A percentile compares a stretch with the other conserved stretches of the same genome.
phyloP scores from a whole-genome alignment of 768 basidiomycete genomes.

The Lactarius trivialis region DNA sequence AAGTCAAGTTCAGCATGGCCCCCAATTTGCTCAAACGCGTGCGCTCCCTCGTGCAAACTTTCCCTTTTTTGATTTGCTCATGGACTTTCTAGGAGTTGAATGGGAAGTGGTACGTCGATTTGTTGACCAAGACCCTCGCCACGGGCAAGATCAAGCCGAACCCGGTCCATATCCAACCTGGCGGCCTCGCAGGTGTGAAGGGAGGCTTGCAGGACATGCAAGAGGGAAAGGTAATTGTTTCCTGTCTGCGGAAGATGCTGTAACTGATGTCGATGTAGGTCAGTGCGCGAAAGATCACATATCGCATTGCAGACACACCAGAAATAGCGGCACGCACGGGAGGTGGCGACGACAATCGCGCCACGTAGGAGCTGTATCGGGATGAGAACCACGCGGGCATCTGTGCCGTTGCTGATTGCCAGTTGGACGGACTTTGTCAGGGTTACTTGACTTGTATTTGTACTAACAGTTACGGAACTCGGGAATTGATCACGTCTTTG shows the following conservation, averaged over 20 bases:
- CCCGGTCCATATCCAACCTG: slow-evolving; percentile 25
- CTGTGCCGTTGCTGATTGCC: too few species aligned
- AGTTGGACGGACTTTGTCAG: too few species aligned
- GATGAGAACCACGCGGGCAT: too few species aligned
- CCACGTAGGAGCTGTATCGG: background rate
- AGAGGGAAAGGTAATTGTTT: slow-evolving; percentile 24
- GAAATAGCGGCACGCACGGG: slow-evolving; percentile 3
- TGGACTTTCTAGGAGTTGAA: slow-evolving; percentile 14
- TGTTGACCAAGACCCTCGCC: slow-evolving; percentile 22
- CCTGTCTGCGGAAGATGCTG: background rate
- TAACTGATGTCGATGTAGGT: slow-evolving; percentile 8
- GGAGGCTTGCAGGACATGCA: slow-evolving; percentile 28
- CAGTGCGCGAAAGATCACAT: slow-evolving; percentile 30
- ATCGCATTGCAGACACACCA: slow-evolving; percentile 23
- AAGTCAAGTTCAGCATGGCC: background rate
- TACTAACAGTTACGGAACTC: too few species aligned
- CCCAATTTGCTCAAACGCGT: background rate
- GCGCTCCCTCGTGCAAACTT: background rate
- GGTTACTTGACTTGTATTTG: too few species aligned
- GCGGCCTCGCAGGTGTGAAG: slow-evolving; percentile 25
- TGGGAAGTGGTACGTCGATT: slow-evolving; percentile 24
- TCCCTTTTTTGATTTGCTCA: background rate
- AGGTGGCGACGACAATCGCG: background rate
- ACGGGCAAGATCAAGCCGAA: slow-evolving; percentile 26
- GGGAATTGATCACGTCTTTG: too few species aligned